Evolutionary conservation across 2,329 filamentous ascomycete species (phyloP).

Genomic region (Aspergillus terreus): DNA sequence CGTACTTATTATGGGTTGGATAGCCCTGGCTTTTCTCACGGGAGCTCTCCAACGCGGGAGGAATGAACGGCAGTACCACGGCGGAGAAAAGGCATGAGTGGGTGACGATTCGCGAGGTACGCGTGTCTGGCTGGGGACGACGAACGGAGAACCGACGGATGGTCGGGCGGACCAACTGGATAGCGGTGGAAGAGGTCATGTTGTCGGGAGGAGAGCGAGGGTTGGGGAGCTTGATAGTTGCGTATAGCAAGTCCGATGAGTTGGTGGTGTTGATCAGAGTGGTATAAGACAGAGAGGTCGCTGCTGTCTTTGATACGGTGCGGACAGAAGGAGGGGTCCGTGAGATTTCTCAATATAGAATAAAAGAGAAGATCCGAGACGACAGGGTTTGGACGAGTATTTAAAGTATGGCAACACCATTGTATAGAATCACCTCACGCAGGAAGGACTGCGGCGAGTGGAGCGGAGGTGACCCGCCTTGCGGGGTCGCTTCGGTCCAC

Average conservation of each 20-base stretch:
- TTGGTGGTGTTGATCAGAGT: not conserved
- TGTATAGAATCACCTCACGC: slow-evolving; percentile 1
- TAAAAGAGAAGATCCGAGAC: not conserved
- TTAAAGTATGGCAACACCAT: not conserved
- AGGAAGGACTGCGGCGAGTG: not conserved
- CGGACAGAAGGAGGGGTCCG: not conserved
- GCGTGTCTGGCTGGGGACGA: slow-evolving; percentile 37
- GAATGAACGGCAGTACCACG: slow-evolving; percentile 45
- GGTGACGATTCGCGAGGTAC: slow-evolving; percentile 38
- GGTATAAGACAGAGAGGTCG: not conserved
- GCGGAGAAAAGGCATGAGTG: slow-evolving; percentile 41
- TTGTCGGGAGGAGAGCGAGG: not conserved
- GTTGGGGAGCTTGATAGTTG: not conserved
- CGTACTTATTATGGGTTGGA: slow-evolving; percentile 37
- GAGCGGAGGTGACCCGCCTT: not conserved
- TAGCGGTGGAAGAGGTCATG: slow-evolving; percentile 17
- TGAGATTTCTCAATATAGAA: not conserved
- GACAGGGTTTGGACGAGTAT: not conserved
- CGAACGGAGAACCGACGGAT: slow-evolving; percentile 45
- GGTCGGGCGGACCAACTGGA: slow-evolving; percentile 30
- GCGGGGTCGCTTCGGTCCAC: not conserved
- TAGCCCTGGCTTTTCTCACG: slow-evolving; percentile 37
- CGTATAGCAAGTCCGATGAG: not conserved
- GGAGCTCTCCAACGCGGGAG: slow-evolving; percentile 45
- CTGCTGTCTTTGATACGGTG: not conserved